Evolutionary conservation across 148 eudicot genomes (phyloP), one percentile per base, ranked within the genome.

Genomic region (Beta vulgaris): DNA sequence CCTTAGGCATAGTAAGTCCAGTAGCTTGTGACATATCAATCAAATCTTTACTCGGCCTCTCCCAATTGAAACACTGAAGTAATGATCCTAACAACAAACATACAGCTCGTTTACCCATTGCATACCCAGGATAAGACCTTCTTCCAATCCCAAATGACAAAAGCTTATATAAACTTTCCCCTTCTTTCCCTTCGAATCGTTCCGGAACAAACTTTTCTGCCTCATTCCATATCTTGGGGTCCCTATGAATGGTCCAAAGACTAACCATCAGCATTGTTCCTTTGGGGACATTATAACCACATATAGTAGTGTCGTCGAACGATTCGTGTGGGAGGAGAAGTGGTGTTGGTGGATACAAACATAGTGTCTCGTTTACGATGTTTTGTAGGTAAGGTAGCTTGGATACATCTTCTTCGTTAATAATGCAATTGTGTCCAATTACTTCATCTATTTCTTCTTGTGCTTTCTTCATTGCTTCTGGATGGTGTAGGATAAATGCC

Each of bases 201-300:
- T 83, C 86, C 0, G 88, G 88, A 0, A 12, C 58, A 31, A 85
- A 85, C 36, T 72, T 76, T 1, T 73, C 78, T 0, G 88, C 80
- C 13, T 83, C 74, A 3, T 57, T 69, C 88, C 88, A 85, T 37
- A 23, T n/a, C 6, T 76, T 65, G 4, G 80, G 80, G 74, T 85
- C 85, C 12, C 82, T 43, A 21, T 84, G 88, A 35, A 85, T 63
- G 31, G 80, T 75, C 87, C 87, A 79, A 31, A 79, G 48, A 64
- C 81, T 84, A 23, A 82, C 86, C 53, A 78, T 69, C 57, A 85
- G 28, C 81, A 77, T 80, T 1, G 88, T 85, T 14, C 88, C 85
- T 53, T n/a, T n/a, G 0, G 84, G 83, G 15, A 85, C 61, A 35
- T 77, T 26, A 25, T 77, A 85, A 0, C 88, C 88, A 19, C 75